Conservation (phyloP, 371 early-diverging fungal species). For the Mycotypha africana region DNA sequence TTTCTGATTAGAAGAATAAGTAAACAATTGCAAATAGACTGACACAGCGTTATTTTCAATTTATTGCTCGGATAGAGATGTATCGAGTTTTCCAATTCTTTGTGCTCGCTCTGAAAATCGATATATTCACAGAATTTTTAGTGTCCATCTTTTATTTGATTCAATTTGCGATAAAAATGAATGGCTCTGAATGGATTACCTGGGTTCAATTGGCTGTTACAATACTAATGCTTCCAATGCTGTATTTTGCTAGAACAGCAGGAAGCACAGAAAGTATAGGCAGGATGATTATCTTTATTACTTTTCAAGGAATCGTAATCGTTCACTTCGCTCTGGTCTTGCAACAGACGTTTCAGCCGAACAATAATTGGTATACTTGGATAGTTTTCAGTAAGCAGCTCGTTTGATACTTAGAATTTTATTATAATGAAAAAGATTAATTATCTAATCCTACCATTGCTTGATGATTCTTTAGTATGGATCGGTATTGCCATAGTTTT, state of each 20-base stretch:
- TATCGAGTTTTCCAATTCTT: slow-evolving; percentile 45
- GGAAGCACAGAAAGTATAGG: slow-evolving; percentile 37
- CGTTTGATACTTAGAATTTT: too few species aligned
- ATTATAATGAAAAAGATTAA: not conserved
- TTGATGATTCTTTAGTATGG: slow-evolving; percentile 12
- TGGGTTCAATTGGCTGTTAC: slow-evolving; percentile 34
- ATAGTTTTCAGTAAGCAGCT: slow-evolving; percentile 31
- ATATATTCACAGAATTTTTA: slow-evolving; percentile 38
- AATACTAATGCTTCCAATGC: slow-evolving; percentile 34
- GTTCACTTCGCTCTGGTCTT: slow-evolving; percentile 35
- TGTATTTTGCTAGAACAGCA: slow-evolving; percentile 39
- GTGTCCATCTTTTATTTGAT: slow-evolving; percentile 41
- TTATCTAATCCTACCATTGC: too few species aligned
- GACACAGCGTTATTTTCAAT: not conserved
- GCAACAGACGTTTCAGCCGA: slow-evolving; percentile 31
- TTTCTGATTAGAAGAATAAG: not conserved
- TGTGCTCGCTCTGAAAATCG: slow-evolving; percentile 38
- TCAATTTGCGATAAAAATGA: slow-evolving; percentile 27
- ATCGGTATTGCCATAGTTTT: slow-evolving; percentile 24
- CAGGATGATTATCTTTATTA: slow-evolving; percentile 34
- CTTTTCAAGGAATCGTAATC: slow-evolving; percentile 32
- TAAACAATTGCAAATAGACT: not conserved
- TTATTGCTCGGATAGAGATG: slow-evolving; percentile 21
- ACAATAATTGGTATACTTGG: slow-evolving; percentile 47
- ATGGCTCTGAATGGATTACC: slow-evolving; percentile 27